These are phyloP conservation scores for Amoebophrya sp. DNA, from an alignment of 169 alveolate species.

Conservation along the genomic window DNA sequence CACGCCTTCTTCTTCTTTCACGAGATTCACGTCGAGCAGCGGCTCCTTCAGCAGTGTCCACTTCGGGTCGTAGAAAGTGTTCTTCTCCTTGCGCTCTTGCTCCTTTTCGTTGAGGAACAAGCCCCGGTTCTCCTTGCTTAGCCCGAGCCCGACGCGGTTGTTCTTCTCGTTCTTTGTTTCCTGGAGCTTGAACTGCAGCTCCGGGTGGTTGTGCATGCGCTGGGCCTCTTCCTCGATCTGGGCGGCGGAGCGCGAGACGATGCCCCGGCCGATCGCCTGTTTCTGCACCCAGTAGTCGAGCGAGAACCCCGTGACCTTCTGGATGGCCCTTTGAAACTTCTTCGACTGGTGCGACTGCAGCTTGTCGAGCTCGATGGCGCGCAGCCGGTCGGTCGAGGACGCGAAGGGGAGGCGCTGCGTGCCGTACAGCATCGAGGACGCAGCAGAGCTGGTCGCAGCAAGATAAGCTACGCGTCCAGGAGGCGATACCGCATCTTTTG, in stretches of 20 bases:
- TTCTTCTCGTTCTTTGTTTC: too few relatives aligned
- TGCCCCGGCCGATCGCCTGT: neutral
- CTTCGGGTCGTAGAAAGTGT: neutral
- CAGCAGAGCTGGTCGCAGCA: neutral
- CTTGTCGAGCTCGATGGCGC: neutral
- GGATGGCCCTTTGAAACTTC: neutral
- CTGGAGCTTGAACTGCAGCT: neutral
- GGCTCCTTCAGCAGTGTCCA: neutral
- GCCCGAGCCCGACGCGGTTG: neutral
- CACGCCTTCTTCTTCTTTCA: neutral
- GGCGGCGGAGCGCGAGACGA: neutral
- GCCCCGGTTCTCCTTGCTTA: neutral
- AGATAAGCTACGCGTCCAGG: neutral
- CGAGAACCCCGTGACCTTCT: neutral
- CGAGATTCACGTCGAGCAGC: neutral
- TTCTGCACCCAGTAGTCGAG: neutral
- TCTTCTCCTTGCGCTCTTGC: neutral
- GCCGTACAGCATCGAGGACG: too few relatives aligned
- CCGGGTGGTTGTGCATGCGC: neutral
- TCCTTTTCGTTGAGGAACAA: neutral
- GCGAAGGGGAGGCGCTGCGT: too few relatives aligned
- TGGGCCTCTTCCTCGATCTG: neutral
- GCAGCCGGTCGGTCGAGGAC: too few relatives aligned
- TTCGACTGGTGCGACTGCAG: neutral
- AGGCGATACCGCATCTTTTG: neutral